phyloP scores from a whole-genome alignment of 495 filamentous ascomycete genomes.

The Trichocladium uniseriatum region DNA sequence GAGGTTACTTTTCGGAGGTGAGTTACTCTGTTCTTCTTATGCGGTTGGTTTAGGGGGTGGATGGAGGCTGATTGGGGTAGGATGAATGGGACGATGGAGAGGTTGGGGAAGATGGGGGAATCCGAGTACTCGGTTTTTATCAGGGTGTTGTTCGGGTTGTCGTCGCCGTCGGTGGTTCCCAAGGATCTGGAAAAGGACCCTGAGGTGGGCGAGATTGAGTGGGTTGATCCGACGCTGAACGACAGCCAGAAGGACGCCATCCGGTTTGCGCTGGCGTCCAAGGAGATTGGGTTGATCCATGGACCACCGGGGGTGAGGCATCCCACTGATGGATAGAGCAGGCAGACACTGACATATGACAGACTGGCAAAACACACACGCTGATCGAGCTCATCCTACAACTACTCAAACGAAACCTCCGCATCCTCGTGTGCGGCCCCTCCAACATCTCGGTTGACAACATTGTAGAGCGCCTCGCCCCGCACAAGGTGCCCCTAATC shows the following conservation, averaged over 20 bases:
- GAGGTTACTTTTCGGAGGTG: slow-evolving; percentile 84
- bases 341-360: background rate
- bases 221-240: slow-evolving; percentile 73
- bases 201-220: slow-evolving; percentile 47
- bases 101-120: slow-evolving; percentile 61
- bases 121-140: slow-evolving; percentile 65
- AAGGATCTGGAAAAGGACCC: slow-evolving; percentile 29
- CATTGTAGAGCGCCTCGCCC: slow-evolving; percentile 86
- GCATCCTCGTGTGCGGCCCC: slow-evolving; percentile 86
- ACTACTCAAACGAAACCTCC: slow-evolving; percentile 56
- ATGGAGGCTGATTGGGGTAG: slow-evolving; percentile 28
- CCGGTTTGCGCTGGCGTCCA: slow-evolving; percentile 71
- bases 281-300: slow-evolving; percentile 86
- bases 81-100: slow-evolving; percentile 85
- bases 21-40: slow-evolving; percentile 9
- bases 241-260: slow-evolving; percentile 88
- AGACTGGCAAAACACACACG: slow-evolving; percentile 95
- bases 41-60: background rate
- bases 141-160: slow-evolving; percentile 71
- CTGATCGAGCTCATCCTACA: slow-evolving; percentile 92
- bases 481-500: slow-evolving; percentile 75
- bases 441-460: slow-evolving; percentile 98
- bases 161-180: slow-evolving; percentile 48
- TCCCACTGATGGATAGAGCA: background rate
- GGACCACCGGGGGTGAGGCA: slow-evolving; percentile 70